Evolutionary conservation across 2,329 filamentous ascomycete genomes (phyloP), one percentile per base, ranked within the genome.

Genomic region (Apiospora pterosperma): DNA sequence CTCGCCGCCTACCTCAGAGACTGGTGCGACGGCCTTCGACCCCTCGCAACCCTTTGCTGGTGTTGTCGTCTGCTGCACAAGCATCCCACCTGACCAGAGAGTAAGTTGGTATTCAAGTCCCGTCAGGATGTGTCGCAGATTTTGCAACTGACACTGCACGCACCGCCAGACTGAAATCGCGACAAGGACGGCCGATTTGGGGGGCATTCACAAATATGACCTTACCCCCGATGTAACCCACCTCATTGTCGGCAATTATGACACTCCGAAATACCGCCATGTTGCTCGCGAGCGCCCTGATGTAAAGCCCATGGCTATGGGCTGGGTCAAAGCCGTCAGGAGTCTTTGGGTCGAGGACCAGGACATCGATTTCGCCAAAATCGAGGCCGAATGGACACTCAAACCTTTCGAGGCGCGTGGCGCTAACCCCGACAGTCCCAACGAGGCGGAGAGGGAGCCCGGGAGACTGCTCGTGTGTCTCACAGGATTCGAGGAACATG

Each of bases 141-240:
- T 7, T 16, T 48, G 5, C 42, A 68, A 44, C 61, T 48, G 21
- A 55, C 28, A 34, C 16, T 11, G 48, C 48, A 25, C 23, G 21
- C 38, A 41, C 48, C 62, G 28, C 31, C 65, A 85, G 84, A 78
- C 79, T 55, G 81, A 87, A 62, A 83, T 93, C 60, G 87, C 86
- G 19, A 78, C 82, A 59, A 87, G 88, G 67, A 91, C 92, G 21
- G 78, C 83, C 68, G 88, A 97, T 75, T 93, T 99, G 82, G 96
- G 96, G 68, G 96, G 94, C 62, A 78, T 86, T 66, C 92, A 97
- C 82, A 93, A 92, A 72, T 91, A 93, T 77, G 94, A 99, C 76
- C 87, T 99, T 55, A 98, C 94, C n/a, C 92, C 92, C 64, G 93
- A 97, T 76, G 93, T 97, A 59, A 98, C 96, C 5, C 96, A 99